phyloP scores from a whole-genome alignment of 108 stramenopile genomes.

The Schizochytrium sp. region DNA sequence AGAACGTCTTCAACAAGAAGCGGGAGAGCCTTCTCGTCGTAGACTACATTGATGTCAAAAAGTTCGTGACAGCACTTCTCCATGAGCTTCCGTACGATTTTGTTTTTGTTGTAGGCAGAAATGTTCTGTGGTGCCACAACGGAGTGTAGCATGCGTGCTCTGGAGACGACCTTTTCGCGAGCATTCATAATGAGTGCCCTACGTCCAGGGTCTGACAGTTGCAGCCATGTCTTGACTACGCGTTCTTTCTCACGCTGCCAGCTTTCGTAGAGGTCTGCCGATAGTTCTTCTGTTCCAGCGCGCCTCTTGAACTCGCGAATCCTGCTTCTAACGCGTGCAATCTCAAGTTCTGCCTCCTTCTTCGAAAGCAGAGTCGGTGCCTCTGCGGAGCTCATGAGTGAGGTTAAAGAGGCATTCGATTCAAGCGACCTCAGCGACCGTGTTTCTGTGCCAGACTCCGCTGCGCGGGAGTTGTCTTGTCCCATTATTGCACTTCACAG shows the following conservation, averaged over 20 bases:
- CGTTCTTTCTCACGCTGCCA: conserved; percentile 26
- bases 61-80: conserved; percentile 37
- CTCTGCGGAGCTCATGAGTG: background rate
- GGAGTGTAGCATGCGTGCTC: conserved; percentile 31
- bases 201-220: conserved; percentile 14
- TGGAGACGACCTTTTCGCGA: conserved; percentile 27
- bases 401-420: background rate
- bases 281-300: conserved; percentile 31
- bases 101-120: conserved; percentile 6
- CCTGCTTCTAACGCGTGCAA: background rate
- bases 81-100: conserved; percentile 54
- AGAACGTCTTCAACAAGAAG: background rate
- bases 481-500: background rate
- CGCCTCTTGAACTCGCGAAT: background rate
- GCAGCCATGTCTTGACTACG: conserved; percentile 17
- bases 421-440: background rate
- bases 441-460: background rate
- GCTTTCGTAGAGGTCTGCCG: conserved; percentile 38
- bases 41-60: conserved; percentile 54
- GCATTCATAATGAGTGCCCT: conserved; percentile 33
- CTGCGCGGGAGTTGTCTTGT: background rate
- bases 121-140: conserved; percentile 45
- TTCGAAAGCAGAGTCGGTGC: background rate
- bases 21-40: conserved; percentile 45
- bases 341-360: conserved; percentile 39